Percentiles rank a stretch among this genome's conserved stretches.
These are phyloP conservation scores for Rhodotorula taiwanensis DNA, from an alignment of 768 basidiomycete species.

Conservation along the genomic window DNA sequence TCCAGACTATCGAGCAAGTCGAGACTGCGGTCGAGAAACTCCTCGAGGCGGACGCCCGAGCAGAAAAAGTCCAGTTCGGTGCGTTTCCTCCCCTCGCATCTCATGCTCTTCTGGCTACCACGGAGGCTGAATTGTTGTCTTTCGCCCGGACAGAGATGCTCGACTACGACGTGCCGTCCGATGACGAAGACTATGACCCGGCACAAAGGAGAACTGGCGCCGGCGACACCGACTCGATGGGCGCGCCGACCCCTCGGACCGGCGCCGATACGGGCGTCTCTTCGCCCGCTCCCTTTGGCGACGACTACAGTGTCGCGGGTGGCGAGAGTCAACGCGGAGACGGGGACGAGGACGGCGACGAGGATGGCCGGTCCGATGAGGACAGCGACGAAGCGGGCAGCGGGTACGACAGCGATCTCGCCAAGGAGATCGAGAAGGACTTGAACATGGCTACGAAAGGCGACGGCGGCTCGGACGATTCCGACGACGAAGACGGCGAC, in stretches of 20 bases:
- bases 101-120: neutral
- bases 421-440: conserved; percentile 79
- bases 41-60: conserved; percentile 68
- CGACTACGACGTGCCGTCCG: conserved; percentile 55
- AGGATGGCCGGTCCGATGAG: conserved; percentile 57
- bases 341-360: neutral
- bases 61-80: conserved; percentile 73
- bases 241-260: conserved; percentile 66
- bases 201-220: neutral
- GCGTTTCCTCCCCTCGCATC: conserved; percentile 43
- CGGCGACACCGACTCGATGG: conserved; percentile 52
- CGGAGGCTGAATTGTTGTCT: no score
- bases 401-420: conserved; percentile 80
- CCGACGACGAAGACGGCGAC: conserved; percentile 47
- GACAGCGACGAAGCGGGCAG: conserved; percentile 58
- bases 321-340: conserved; percentile 40
- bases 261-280: conserved; percentile 53
- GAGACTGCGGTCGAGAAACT: conserved; percentile 87
- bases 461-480: conserved; percentile 44
- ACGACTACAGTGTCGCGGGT: conserved; percentile 41
- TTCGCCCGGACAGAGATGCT: conserved; percentile 57
- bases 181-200: conserved; percentile 31
- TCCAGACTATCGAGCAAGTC: conserved; percentile 83
- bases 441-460: conserved; percentile 55
- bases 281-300: conserved; percentile 52